A percentile compares a stretch with the other conserved stretches of the same genome.
phyloP scores from a whole-genome alignment of 129 eudicot genomes.

The Centella asiatica region DNA sequence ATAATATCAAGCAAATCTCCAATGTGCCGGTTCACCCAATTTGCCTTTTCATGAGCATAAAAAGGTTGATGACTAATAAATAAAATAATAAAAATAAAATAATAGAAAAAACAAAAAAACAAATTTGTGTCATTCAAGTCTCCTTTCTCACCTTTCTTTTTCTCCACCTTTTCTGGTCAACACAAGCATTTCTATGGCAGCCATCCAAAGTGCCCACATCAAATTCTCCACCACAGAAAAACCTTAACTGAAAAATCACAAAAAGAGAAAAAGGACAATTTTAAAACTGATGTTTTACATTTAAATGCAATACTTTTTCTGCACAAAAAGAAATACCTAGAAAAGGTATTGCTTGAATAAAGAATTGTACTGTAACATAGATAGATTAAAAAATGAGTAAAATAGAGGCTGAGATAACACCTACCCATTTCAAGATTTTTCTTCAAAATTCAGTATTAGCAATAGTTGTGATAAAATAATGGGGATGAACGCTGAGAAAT shows the following conservation, averaged over 20 bases:
- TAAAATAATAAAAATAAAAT: not conserved
- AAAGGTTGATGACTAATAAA: not conserved
- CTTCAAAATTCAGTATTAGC: too few species aligned
- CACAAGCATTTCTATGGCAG: not conserved
- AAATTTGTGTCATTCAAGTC: not conserved
- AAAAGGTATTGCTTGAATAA: too few species aligned
- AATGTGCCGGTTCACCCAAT: not conserved
- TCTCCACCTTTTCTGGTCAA: not conserved
- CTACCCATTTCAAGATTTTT: too few species aligned
- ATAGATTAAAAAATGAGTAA: too few species aligned
- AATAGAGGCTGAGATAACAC: too few species aligned
- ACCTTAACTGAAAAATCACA: not conserved
- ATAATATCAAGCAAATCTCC: not conserved
- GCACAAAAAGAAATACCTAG: too few species aligned
- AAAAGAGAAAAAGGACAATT: slow-evolving; percentile 4
- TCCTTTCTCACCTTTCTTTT: slow-evolving; percentile 4
- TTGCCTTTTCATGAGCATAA: not conserved
- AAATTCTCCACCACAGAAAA: not conserved
- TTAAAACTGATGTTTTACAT: too few species aligned
- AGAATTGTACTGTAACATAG: too few species aligned
- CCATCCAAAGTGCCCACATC: not conserved
- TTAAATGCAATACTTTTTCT: too few species aligned
- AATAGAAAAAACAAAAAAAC: too few species aligned
- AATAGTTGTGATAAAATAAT: too few species aligned
- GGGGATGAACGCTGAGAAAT: too few species aligned